Evolutionary conservation across 371 early-diverging fungal species (phyloP), one percentile per base, ranked within the genome.

Genomic region (Syncephalastrum racemosum): DNA sequence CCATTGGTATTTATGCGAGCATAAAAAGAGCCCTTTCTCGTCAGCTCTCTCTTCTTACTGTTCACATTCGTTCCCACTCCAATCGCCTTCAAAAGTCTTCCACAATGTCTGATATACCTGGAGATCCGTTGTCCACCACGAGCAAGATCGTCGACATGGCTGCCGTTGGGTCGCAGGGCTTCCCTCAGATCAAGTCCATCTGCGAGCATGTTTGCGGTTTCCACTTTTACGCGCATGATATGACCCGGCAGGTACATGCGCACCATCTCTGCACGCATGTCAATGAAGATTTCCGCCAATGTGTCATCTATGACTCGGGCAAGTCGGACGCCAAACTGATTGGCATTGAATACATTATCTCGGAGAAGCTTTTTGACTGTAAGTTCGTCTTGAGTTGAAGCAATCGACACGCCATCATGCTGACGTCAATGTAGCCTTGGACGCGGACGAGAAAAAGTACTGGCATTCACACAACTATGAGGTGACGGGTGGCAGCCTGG

Each of bases 291-390:
- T 57, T 75, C 16, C 80, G 77, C 18, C 82, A 82, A 62, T 82
- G 82, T 43, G 22, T 82, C 24, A 69, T 82, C 13, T 80, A 82
- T 49, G 80, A 80, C 52, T 59, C 64, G 16, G 54, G 67, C 54
- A 31, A 50, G 7, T 23, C 63, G 31, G 53, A 67, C 46, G 82
- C 79, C 14, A 62, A 71, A 10, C 44, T 82, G 42, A 73, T 80
- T 23, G 82, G 69, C n/a, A 68, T 82, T 20, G 82, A 82, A 59
- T 82, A 79, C 50, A 73, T 80, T 24, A 82, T 82, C 18, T 77
- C 80, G 6, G 72, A 76, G 45, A 66, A 62, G 23, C 56, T 79
- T 3, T 82, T 79, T 62, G 56, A n/a, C 39, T 19, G 57, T 57
- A 48, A 39, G 41, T 39, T n/a, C n/a, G 7, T 19, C 27, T 14